A percentile compares a stretch with the other conserved stretches of the same genome.
These are phyloP conservation scores for Penicillium lividum DNA, from an alignment of 495 filamentous ascomycete species.

Conservation along the genomic window DNA sequence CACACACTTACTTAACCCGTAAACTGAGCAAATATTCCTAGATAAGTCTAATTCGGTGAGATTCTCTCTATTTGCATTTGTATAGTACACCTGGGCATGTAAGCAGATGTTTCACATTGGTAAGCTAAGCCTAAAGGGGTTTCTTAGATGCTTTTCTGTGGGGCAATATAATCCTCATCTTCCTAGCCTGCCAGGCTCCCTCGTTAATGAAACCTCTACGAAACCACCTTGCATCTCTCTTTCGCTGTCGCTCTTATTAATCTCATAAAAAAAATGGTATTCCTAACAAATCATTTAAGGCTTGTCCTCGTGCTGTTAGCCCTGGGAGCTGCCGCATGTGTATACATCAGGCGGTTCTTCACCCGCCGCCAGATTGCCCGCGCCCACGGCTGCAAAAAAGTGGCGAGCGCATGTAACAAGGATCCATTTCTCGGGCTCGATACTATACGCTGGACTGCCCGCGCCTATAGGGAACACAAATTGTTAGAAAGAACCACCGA, in stretches of 20 bases:
- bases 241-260: neutral
- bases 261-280: neutral
- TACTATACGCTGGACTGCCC: neutral
- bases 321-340: neutral
- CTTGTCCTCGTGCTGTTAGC: neutral
- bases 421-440: neutral
- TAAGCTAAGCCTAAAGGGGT: too few species aligned
- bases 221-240: too few species aligned
- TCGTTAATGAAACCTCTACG: too few species aligned
- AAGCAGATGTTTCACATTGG: too few species aligned
- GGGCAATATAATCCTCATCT: too few species aligned
- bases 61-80: neutral
- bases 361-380: neutral
- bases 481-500: neutral
- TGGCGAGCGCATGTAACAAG: neutral
- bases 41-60: neutral
- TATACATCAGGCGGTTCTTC: neutral
- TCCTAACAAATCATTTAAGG: neutral
- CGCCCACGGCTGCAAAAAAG: neutral
- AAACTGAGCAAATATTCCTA: neutral
- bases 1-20: neutral
- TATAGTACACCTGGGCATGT: too few species aligned
- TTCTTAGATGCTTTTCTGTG: too few species aligned
- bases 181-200: too few species aligned
- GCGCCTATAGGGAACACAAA: neutral